Evolutionary conservation across 176 grass and related monocot species (phyloP).

Genomic region (Oryza australiensis): DNA sequence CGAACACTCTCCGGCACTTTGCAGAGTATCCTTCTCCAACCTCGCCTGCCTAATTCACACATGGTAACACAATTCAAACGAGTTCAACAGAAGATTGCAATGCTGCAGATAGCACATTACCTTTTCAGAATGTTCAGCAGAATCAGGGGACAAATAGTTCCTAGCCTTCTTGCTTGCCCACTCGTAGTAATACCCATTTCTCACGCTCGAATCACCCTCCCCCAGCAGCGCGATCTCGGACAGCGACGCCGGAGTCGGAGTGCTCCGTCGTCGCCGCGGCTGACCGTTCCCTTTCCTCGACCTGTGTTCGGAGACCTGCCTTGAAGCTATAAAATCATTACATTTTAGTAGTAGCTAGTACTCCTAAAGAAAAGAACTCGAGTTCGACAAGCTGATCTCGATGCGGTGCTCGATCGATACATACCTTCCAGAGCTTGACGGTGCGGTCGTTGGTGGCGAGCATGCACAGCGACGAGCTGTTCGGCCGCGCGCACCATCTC

Average conservation of each 20-base stretch:
- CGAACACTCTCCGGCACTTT: conserved; percentile 46
- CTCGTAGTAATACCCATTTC: not conserved
- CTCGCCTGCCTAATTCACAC: not conserved
- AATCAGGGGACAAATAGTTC: not conserved
- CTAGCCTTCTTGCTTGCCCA: not conserved
- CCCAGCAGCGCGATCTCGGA: not conserved
- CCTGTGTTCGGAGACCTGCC: conserved; percentile 34
- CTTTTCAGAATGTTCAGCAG: not conserved
- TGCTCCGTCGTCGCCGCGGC: not conserved
- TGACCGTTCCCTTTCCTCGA: not conserved
- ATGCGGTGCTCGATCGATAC: not conserved
- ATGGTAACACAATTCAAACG: not conserved
- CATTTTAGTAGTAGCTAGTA: not conserved
- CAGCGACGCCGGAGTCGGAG: not conserved
- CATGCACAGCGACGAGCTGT: conserved; percentile 45
- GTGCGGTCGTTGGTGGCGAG: conserved; percentile 61
- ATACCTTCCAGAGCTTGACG: conserved; percentile 67
- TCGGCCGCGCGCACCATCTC: conserved; percentile 51
- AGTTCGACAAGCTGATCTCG: not conserved
- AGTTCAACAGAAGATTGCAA: not conserved
- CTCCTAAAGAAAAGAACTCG: not conserved
- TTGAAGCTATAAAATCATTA: conserved; percentile 16
- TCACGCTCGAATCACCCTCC: not conserved
- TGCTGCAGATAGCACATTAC: not conserved
- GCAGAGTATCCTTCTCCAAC: conserved; percentile 34